Conservation (phyloP, 73 alveolate species). For the Tetrahymena borealis region DNA sequence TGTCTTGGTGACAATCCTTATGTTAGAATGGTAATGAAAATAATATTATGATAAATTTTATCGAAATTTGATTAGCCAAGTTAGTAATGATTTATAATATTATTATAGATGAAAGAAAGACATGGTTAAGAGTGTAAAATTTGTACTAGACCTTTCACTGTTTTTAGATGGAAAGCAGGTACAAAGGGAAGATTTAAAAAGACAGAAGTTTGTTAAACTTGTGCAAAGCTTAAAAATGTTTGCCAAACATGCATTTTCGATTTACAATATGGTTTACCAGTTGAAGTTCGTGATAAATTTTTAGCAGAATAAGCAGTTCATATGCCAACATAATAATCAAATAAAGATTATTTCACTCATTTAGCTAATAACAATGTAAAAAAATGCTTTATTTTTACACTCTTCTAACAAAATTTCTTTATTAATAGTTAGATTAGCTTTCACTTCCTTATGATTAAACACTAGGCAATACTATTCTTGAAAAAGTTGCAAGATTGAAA, state of each 20-base stretch:
- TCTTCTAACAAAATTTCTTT: not conserved
- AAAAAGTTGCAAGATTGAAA: constrained; percentile 19
- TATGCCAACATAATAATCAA: constrained; percentile 87
- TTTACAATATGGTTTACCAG: constrained; percentile 92
- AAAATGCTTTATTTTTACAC: not conserved
- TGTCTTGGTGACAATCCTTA: constrained; percentile 95
- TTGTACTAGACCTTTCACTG: constrained; percentile 94
- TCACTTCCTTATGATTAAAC: constrained; percentile 23
- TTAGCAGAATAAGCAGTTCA: constrained; percentile 71
- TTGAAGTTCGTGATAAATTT: constrained; percentile 91
- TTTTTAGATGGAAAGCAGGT: constrained; percentile 96
- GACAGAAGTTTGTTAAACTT: constrained; percentile 96
- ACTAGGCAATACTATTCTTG: constrained; percentile 20
- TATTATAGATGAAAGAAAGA: constrained; percentile 25
- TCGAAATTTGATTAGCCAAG: too few relatives aligned
- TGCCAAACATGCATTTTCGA: constrained; percentile 94
- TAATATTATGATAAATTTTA: not conserved
- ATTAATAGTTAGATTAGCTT: not conserved
- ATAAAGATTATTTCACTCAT: constrained; percentile 92
- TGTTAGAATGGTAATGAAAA: constrained; percentile 87
- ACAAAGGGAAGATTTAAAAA: constrained; percentile 78
- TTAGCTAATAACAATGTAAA: constrained; percentile 33
- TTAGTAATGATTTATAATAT: too few relatives aligned
- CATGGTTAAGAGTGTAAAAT: constrained; percentile 91
- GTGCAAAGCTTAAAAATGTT: constrained; percentile 94